These are phyloP conservation scores for Zymoseptoria crescenta DNA, from an alignment of 2,329 filamentous ascomycete species.

Conservation along the genomic window DNA sequence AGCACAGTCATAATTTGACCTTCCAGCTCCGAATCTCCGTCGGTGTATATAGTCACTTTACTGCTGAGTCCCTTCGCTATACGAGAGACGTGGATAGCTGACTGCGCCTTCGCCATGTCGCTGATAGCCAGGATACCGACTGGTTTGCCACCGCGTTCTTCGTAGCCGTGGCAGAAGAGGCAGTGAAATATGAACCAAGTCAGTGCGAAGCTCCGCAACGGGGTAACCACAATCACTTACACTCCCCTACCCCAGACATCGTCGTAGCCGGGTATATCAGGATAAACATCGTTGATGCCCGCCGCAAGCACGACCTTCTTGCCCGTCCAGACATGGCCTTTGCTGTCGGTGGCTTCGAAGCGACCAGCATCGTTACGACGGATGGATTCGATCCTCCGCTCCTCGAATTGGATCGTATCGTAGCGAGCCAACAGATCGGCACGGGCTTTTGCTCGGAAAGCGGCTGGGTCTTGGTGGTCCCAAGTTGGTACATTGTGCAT, in stretches of 20 bases:
- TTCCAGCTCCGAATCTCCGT: background rate
- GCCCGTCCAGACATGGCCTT: conserved; percentile 40
- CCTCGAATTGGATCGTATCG: background rate
- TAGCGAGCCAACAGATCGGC: background rate
- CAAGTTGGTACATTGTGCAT: conserved; percentile 40
- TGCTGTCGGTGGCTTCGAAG: conserved; percentile 37
- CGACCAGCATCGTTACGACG: conserved; percentile 1
- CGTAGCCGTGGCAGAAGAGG: conserved; percentile 53
- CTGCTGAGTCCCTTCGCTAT: conserved; percentile 4
- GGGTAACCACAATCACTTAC: conserved; percentile 18
- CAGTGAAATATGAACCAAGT: conserved; percentile 39
- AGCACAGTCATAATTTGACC: background rate
- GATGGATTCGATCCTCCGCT: background rate
- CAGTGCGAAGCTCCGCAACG: background rate
- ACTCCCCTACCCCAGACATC: conserved; percentile 4
- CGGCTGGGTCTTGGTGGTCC: conserved; percentile 28
- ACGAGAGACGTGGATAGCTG: conserved; percentile 1
- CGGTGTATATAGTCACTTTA: conserved; percentile 1
- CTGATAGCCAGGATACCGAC: conserved; percentile 43
- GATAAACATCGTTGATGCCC: conserved; percentile 46
- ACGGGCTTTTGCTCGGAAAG: conserved; percentile 29
- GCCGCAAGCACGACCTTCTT: conserved; percentile 50
- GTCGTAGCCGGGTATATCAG: conserved; percentile 33
- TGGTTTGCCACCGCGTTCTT: conserved; percentile 43
- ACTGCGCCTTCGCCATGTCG: conserved; percentile 19